These are phyloP conservation scores for Parascedosporium putredinis DNA, from an alignment of 2,329 filamentous ascomycete species.

Conservation along the genomic window DNA sequence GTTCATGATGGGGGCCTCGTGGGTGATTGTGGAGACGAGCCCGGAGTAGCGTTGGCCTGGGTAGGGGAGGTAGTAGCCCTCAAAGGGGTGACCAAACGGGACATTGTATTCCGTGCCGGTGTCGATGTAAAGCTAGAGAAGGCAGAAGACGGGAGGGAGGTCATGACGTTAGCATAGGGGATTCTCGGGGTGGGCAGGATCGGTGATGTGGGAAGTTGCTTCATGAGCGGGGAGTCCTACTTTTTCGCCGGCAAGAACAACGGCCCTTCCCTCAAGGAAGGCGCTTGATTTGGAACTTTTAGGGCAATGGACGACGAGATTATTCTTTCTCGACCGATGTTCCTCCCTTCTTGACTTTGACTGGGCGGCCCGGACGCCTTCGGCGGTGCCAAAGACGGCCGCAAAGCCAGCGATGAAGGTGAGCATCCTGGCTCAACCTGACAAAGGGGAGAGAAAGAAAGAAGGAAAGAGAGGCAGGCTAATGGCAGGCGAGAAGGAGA, in stretches of 20 bases:
- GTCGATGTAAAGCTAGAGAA: slow-evolving; percentile 33
- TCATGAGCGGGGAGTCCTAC: slow-evolving; percentile 15
- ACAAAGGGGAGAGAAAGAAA: too few species aligned
- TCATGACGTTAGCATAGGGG: background rate
- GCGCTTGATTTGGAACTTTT: slow-evolving; percentile 33
- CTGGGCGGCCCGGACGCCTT: slow-evolving; percentile 36
- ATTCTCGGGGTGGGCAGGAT: background rate
- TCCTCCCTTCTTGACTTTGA: slow-evolving; percentile 34
- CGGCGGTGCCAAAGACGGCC: slow-evolving; percentile 33
- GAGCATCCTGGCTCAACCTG: slow-evolving; percentile 15
- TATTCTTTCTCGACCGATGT: slow-evolving; percentile 36
- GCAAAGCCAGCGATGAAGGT: slow-evolving; percentile 28
- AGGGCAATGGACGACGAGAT: slow-evolving; percentile 33
- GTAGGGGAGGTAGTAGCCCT: slow-evolving; percentile 48
- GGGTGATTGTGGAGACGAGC: slow-evolving; percentile 36
- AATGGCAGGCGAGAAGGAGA: too few species aligned
- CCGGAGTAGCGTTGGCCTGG: slow-evolving; percentile 38
- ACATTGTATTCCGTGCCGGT: slow-evolving; percentile 21
- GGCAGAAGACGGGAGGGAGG: background rate
- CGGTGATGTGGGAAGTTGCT: too few species aligned
- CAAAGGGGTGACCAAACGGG: slow-evolving; percentile 37
- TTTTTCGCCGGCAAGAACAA: slow-evolving; percentile 34
- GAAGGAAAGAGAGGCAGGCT: too few species aligned
- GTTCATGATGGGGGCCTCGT: slow-evolving; percentile 38
- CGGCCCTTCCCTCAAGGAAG: slow-evolving; percentile 31